Evolutionary conservation across 495 filamentous ascomycete genomes (phyloP).

Genomic region (Podospora bellae-mahoneyi): DNA sequence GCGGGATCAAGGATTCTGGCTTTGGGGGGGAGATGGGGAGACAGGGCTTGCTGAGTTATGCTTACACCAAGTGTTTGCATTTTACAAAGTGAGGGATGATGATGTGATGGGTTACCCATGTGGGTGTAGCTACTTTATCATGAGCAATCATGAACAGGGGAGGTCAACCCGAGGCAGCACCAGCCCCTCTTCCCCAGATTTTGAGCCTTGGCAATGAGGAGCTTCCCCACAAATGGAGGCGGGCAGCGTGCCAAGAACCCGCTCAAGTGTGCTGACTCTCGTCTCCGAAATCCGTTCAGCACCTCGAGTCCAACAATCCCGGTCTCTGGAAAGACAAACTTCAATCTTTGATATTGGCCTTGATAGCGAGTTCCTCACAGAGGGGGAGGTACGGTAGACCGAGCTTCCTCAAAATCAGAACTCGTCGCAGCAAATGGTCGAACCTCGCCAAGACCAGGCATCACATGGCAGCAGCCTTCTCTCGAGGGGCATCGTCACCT

Average conservation of each 20-base stretch:
- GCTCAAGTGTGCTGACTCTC: not conserved
- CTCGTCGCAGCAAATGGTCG: not conserved
- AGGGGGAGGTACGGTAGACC: not conserved
- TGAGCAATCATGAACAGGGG: no score
- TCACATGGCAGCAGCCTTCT: not conserved
- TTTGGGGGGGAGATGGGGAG: conserved; percentile 62
- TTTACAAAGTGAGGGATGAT: not conserved
- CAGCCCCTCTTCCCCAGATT: not conserved
- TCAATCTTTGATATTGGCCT: not conserved
- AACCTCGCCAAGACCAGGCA: not conserved
- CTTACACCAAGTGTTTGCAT: conserved; percentile 50
- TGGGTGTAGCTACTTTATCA: not conserved
- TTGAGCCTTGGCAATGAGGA: not conserved
- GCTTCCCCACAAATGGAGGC: not conserved
- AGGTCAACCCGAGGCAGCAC: not conserved
- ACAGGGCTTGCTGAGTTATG: conserved; percentile 57
- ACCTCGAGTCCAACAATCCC: not conserved
- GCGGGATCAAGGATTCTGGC: conserved; percentile 63
- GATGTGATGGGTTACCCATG: not conserved
- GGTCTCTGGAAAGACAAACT: not conserved
- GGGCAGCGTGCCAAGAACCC: not conserved
- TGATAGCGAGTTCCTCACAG: not conserved
- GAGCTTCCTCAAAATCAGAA: not conserved
- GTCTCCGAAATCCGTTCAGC: not conserved
- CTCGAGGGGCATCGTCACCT: not conserved